Percentiles rank a stretch among this genome's conserved stretches.
Conservation (phyloP, 768 basidiomycete genomes). For the Guyanaporus albipodus region DNA sequence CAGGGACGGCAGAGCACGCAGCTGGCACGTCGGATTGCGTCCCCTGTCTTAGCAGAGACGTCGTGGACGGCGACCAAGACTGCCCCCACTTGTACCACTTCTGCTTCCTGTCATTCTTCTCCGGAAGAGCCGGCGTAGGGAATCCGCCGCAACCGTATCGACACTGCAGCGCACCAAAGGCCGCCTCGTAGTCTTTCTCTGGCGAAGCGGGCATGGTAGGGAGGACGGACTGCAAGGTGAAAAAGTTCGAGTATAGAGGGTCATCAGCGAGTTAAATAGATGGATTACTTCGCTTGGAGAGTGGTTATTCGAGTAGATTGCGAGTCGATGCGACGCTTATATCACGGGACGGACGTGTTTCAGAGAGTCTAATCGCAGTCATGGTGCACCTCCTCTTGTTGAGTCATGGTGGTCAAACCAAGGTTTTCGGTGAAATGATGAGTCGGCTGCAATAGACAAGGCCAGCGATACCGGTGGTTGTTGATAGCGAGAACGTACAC, state of each 20-base stretch:
- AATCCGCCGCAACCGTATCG: constrained; percentile 18
- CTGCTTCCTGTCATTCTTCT: not conserved
- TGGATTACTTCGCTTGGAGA: too few relatives aligned
- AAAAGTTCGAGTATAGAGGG: not conserved
- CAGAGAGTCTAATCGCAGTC: not conserved
- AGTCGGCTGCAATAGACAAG: too few relatives aligned
- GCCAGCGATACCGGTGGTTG: too few relatives aligned
- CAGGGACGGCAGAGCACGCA: too few relatives aligned
- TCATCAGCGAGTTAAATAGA: not conserved
- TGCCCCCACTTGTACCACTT: constrained; percentile 21
- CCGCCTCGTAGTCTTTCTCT: constrained; percentile 23
- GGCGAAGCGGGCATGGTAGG: constrained; percentile 3
- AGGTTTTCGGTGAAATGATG: too few relatives aligned
- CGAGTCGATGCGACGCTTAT: too few relatives aligned
- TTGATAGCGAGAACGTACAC: too few relatives aligned
- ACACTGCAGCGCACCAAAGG: constrained; percentile 20
- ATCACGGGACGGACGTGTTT: too few relatives aligned
- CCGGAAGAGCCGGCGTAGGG: not conserved
- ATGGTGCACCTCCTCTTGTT: not conserved
- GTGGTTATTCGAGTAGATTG: not conserved
- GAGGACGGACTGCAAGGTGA: not conserved
- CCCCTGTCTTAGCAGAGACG: constrained; percentile 6
- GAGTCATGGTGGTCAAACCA: constrained; percentile 1
- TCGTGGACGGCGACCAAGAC: constrained; percentile 14
- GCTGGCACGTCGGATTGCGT: not conserved